phyloP scores from a whole-genome alignment of 2,329 filamentous ascomycete genomes.

The Aureobasidium sp. region DNA sequence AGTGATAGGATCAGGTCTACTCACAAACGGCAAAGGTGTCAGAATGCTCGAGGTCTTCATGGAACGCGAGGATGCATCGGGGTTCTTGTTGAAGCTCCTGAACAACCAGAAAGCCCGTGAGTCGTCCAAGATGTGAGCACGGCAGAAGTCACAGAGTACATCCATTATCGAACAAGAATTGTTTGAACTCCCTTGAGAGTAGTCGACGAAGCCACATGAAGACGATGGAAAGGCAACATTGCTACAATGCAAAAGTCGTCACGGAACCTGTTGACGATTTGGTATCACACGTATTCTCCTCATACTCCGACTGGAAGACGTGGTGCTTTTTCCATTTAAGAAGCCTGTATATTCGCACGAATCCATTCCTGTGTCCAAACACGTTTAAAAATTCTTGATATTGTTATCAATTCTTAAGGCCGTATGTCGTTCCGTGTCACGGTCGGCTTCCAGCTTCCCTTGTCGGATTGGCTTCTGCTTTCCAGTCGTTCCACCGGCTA shows the following conservation, averaged over 20 bases:
- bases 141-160: background rate
- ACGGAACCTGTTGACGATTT: background rate
- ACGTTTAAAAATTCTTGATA: background rate
- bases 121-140: background rate
- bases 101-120: conserved; percentile 7
- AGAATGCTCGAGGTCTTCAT: conserved; percentile 74
- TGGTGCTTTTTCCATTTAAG: background rate
- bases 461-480: background rate
- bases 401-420: background rate
- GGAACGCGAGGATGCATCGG: conserved; percentile 63
- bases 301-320: background rate
- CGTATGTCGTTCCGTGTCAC: background rate
- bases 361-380: background rate
- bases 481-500: background rate
- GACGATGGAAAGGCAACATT: too few relatives aligned
- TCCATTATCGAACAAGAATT: background rate
- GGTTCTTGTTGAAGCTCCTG: conserved; percentile 9
- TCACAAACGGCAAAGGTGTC: conserved; percentile 31
- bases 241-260: background rate
- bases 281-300: background rate
- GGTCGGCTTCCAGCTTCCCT: background rate
- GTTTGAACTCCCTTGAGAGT: background rate
- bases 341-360: background rate
- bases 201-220: background rate
- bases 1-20: conserved; percentile 34